These are phyloP conservation scores for Oldenlandia corymbosa DNA, from an alignment of 257 asterid genomes.

Conservation along the genomic window DNA sequence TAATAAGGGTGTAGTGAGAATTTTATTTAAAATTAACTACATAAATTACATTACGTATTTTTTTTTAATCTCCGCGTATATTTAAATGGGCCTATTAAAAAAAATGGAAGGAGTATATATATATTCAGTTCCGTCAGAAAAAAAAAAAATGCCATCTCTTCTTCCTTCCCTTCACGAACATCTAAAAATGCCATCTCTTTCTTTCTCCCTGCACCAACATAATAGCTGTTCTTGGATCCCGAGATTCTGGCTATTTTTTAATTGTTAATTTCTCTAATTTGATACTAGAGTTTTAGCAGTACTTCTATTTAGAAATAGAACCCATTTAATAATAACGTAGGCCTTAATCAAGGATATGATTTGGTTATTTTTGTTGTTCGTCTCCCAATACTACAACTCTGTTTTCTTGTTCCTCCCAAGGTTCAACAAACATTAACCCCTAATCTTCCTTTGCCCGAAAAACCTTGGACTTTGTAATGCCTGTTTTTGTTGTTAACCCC, in stretches of 20 bases:
- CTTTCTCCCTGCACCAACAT: slow-evolving; percentile 23
- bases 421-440: slow-evolving; percentile 26
- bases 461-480: slow-evolving; percentile 33
- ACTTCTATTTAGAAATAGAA: neutral
- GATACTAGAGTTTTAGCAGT: too few relatives aligned
- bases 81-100: too few relatives aligned
- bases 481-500: slow-evolving; percentile 11
- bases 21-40: too few relatives aligned
- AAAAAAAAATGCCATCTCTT: slow-evolving; percentile 32
- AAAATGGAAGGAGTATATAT: too few relatives aligned
- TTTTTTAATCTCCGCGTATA: too few relatives aligned
- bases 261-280: neutral
- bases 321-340: slow-evolving; percentile 21
- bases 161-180: slow-evolving; percentile 24
- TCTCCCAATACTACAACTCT: slow-evolving; percentile 20
- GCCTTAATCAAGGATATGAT: slow-evolving; percentile 34
- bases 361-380: slow-evolving; percentile 17
- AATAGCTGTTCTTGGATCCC: slow-evolving; percentile 51
- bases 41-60: too few relatives aligned
- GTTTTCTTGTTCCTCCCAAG: slow-evolving; percentile 41
- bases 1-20: too few relatives aligned
- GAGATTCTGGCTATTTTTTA: slow-evolving; percentile 37
- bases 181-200: slow-evolving; percentile 26
- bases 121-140: too few relatives aligned
- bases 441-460: slow-evolving; percentile 19